These are phyloP conservation scores for Xylariaceae sp. DNA, from an alignment of 2,329 filamentous ascomycete genomes.

Conservation along the genomic window DNA sequence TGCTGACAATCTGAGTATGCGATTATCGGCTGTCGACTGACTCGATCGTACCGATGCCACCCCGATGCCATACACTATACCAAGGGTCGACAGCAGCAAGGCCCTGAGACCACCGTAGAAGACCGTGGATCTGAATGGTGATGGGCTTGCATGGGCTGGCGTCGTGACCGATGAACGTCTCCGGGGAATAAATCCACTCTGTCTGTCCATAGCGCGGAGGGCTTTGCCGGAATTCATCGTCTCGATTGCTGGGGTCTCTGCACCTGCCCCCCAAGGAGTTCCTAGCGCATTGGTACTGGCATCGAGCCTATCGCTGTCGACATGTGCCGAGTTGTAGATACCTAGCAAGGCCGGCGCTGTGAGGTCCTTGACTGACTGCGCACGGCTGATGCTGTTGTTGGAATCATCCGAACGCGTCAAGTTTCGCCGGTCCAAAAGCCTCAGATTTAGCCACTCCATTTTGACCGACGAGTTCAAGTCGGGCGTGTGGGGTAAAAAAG, in stretches of 20 bases:
- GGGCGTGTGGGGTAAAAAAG: slow-evolving; percentile 32
- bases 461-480: slow-evolving; percentile 43
- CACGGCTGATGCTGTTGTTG: slow-evolving; percentile 54
- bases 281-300: slow-evolving; percentile 40
- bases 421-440: slow-evolving; percentile 24
- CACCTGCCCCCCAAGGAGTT: slow-evolving; percentile 75
- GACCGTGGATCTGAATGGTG: slow-evolving; percentile 27
- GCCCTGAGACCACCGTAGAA: slow-evolving; percentile 54
- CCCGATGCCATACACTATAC: slow-evolving; percentile 75
- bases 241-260: slow-evolving; percentile 57
- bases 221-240: slow-evolving; percentile 33
- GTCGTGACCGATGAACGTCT: slow-evolving; percentile 32
- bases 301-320: slow-evolving; percentile 42
- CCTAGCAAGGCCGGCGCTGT: slow-evolving; percentile 85
- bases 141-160: slow-evolving; percentile 25
- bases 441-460: slow-evolving; percentile 33
- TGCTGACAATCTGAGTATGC: slow-evolving; percentile 34
- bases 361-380: slow-evolving; percentile 76
- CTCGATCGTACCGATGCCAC: slow-evolving; percentile 74
- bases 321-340: slow-evolving; percentile 72
- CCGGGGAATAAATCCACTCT: slow-evolving; percentile 30
- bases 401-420: slow-evolving; percentile 23
- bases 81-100: slow-evolving; percentile 67
- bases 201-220: slow-evolving; percentile 23
- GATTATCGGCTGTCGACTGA: slow-evolving; percentile 48